These are phyloP conservation scores for Kwoniella dejecticola DNA, from an alignment of 768 basidiomycete species.

Conservation along the genomic window DNA sequence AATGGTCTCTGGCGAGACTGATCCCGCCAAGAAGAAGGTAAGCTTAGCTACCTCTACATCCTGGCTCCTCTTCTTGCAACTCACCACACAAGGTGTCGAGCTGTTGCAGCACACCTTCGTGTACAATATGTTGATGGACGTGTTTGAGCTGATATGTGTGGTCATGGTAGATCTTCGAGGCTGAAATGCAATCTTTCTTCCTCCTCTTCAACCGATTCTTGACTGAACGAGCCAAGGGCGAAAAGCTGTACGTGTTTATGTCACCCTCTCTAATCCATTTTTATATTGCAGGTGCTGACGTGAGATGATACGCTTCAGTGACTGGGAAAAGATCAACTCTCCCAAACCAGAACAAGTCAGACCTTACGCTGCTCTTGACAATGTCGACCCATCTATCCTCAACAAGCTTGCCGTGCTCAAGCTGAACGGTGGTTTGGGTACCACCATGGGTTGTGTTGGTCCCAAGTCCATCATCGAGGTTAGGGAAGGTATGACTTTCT, in stretches of 20 bases:
- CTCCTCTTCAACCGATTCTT: slow-evolving; percentile 94
- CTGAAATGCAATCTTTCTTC: slow-evolving; percentile 96
- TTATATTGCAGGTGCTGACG: slow-evolving; percentile 5
- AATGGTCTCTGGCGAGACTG: slow-evolving; percentile 82
- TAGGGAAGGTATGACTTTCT: slow-evolving; percentile 95
- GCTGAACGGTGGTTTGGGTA: slow-evolving; percentile 90
- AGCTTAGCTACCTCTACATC: slow-evolving; percentile 23
- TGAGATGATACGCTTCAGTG: slow-evolving; percentile 58
- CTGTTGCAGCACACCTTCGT: background rate
- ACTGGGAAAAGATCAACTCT: slow-evolving; percentile 86
- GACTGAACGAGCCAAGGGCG: slow-evolving; percentile 78
- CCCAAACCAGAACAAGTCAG: slow-evolving; percentile 84
- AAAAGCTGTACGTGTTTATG: slow-evolving; percentile 72
- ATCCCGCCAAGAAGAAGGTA: slow-evolving; percentile 80
- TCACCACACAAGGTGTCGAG: no score
- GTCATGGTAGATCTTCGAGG: slow-evolving; percentile 75
- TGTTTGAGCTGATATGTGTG: background rate
- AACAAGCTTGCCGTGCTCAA: slow-evolving; percentile 94
- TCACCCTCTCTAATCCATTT: background rate
- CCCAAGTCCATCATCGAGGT: slow-evolving; percentile 90
- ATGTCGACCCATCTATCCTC: slow-evolving; percentile 68
- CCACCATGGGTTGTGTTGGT: slow-evolving; percentile 69
- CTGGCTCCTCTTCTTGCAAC: no score
- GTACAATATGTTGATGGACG: background rate
- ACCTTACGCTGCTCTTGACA: slow-evolving; percentile 72